Evolutionary conservation across 164 flowering plant genomes (phyloP).

Genomic region (Nelumbo lutea): DNA sequence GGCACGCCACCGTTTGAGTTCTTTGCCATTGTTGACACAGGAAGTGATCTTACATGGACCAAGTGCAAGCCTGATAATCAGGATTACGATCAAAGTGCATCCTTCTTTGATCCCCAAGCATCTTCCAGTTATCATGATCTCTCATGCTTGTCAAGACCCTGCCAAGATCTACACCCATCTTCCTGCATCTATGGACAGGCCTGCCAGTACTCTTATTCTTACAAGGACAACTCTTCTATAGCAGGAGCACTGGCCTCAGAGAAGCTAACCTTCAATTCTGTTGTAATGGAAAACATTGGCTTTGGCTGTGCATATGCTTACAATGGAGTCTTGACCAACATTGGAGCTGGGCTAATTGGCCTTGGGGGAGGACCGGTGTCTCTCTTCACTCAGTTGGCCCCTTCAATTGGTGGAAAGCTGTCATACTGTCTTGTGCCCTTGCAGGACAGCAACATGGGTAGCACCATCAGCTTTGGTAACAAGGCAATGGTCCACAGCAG

Average conservation of each 20-base stretch:
- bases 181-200: not conserved
- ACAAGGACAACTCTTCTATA: not conserved
- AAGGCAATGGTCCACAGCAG: constrained; percentile 26
- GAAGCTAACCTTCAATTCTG: constrained; percentile 12
- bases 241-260: constrained; percentile 14
- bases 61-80: constrained; percentile 53
- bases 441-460: not conserved
- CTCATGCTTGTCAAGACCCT: constrained; percentile 18
- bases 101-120: constrained; percentile 39
- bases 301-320: constrained; percentile 24
- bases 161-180: constrained; percentile 14
- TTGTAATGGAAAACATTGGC: not conserved
- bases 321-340: constrained; percentile 11
- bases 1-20: not conserved
- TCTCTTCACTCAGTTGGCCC: constrained; percentile 10
- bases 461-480: constrained; percentile 35
- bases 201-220: not conserved
- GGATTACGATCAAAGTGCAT: constrained; percentile 47
- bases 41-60: constrained; percentile 52
- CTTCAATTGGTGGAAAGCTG: constrained; percentile 19
- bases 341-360: constrained; percentile 22
- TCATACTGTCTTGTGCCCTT: constrained; percentile 22
- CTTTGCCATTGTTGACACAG: not conserved
- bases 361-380: constrained; percentile 28
- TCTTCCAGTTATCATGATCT: constrained; percentile 30